A percentile compares a stretch with the other conserved stretches of the same genome.
These are phyloP conservation scores for Tripterygium wilfordii DNA, from an alignment of 177 flowering plant genomes.

Conservation along the genomic window DNA sequence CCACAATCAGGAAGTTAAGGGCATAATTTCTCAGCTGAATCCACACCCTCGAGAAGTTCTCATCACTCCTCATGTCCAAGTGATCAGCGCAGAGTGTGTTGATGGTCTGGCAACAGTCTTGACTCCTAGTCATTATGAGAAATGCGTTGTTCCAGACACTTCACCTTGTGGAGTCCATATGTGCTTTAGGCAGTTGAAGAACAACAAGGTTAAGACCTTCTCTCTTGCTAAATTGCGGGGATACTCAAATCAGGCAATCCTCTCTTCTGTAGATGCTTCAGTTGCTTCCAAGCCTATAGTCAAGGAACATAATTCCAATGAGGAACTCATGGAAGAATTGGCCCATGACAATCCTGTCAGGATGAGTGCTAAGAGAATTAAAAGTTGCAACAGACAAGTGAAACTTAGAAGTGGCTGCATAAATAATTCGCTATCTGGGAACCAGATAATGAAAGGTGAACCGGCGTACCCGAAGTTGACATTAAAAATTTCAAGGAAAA, in stretches of 20 bases:
- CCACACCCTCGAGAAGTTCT: conserved; percentile 85
- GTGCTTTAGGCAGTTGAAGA: conserved; percentile 72
- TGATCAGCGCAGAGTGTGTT: conserved; percentile 93
- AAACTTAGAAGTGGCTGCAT: conserved; percentile 17
- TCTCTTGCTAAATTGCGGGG: conserved; percentile 75
- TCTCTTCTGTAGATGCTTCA: conserved; percentile 50
- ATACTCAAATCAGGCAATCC: conserved; percentile 66
- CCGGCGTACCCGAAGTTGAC: conserved; percentile 13
- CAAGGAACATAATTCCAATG: conserved; percentile 5
- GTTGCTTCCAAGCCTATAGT: conserved; percentile 18
- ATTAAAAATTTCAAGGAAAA: conserved; percentile 10
- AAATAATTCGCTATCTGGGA: conserved; percentile 18
- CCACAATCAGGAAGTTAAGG: conserved; percentile 72
- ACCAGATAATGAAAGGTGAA: conserved; percentile 10
- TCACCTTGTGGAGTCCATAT: conserved; percentile 46
- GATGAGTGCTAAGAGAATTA: conserved; percentile 51
- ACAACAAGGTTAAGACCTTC: conserved; percentile 67
- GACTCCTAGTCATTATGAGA: conserved; percentile 77
- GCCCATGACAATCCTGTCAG: conserved; percentile 29
- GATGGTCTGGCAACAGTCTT: conserved; percentile 86
- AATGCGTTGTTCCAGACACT: conserved; percentile 52
- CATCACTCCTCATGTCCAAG: conserved; percentile 81
- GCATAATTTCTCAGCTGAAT: conserved; percentile 42
- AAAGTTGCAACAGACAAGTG: conserved; percentile 40
- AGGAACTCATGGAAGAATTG: conserved; percentile 47